phyloP scores from a whole-genome alignment of 2,329 filamentous ascomycete genomes.

The Ascochyta pisi region DNA sequence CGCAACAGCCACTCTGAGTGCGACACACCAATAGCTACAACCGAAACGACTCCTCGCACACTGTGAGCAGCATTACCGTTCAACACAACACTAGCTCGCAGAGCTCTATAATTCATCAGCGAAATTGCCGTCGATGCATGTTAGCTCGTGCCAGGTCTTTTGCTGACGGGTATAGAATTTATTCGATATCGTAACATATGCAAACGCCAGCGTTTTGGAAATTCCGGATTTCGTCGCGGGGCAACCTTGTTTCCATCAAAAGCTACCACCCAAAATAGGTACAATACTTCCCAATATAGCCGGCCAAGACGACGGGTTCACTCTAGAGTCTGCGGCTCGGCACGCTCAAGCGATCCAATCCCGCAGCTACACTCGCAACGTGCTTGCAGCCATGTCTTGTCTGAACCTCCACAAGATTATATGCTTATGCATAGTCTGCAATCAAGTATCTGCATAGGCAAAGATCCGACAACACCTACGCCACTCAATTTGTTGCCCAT shows the following conservation, averaged over 20 bases:
- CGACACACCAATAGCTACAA: background rate
- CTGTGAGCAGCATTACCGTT: background rate
- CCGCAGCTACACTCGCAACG: background rate
- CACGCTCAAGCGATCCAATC: conserved; percentile 3
- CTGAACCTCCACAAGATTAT: background rate
- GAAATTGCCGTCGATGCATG: background rate
- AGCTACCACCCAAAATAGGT: background rate
- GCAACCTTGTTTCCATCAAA: background rate
- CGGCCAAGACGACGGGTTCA: background rate
- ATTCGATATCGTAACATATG: background rate
- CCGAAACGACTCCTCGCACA: background rate
- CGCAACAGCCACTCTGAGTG: background rate
- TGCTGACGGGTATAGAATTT: background rate
- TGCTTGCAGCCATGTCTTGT: background rate
- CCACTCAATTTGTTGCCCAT: no score
- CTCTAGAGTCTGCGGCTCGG: background rate
- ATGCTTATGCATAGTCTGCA: background rate
- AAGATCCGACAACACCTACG: no score
- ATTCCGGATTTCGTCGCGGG: background rate
- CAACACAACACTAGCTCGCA: background rate
- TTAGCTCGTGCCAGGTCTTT: background rate
- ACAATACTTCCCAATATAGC: background rate
- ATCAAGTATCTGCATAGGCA: no score
- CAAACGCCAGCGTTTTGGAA: background rate
- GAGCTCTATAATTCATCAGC: background rate